Conservation (phyloP, 2,329 filamentous ascomycete species). For the Endothia cerciana region DNA sequence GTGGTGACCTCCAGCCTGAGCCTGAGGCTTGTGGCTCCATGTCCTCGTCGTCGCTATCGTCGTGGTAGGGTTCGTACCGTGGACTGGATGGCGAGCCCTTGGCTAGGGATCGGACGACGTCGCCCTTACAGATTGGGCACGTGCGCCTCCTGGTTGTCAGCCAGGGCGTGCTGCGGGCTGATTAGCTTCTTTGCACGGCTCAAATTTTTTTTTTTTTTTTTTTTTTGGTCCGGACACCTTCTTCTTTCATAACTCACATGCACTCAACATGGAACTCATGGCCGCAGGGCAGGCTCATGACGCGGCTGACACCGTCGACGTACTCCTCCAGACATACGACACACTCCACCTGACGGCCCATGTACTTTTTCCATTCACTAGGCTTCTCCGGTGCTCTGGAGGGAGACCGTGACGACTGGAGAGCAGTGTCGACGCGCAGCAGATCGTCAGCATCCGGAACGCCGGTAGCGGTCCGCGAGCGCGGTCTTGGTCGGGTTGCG, state of each 20-base stretch:
- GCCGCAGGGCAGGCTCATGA: slow-evolving; percentile 96
- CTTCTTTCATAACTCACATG: slow-evolving; percentile 75
- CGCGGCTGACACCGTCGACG: slow-evolving; percentile 86
- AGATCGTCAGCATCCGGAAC: slow-evolving; percentile 56
- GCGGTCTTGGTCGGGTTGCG: slow-evolving; percentile 58
- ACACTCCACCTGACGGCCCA: slow-evolving; percentile 78
- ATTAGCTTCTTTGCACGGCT: slow-evolving; percentile 31
- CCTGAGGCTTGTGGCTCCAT: slow-evolving; percentile 36
- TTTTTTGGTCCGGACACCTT: neutral
- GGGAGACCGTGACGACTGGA: slow-evolving; percentile 43
- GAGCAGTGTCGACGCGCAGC: slow-evolving; percentile 46
- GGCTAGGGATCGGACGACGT: slow-evolving; percentile 78
- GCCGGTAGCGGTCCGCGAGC: slow-evolving; percentile 68
- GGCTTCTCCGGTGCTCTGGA: slow-evolving; percentile 53
- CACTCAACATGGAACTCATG: slow-evolving; percentile 98
- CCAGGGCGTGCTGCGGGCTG: slow-evolving; percentile 79
- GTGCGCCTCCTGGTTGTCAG: slow-evolving; percentile 91
- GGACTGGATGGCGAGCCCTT: slow-evolving; percentile 55
- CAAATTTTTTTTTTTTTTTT: neutral
- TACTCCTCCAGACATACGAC: slow-evolving; percentile 98
- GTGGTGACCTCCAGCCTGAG: slow-evolving; percentile 25
- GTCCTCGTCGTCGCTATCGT: slow-evolving; percentile 54
- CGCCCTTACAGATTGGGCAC: slow-evolving; percentile 98
- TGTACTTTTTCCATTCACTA: slow-evolving; percentile 68
- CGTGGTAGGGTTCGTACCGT: slow-evolving; percentile 59